phyloP scores from a whole-genome alignment of 2,329 filamentous ascomycete genomes.

The Colletotrichum sp. region DNA sequence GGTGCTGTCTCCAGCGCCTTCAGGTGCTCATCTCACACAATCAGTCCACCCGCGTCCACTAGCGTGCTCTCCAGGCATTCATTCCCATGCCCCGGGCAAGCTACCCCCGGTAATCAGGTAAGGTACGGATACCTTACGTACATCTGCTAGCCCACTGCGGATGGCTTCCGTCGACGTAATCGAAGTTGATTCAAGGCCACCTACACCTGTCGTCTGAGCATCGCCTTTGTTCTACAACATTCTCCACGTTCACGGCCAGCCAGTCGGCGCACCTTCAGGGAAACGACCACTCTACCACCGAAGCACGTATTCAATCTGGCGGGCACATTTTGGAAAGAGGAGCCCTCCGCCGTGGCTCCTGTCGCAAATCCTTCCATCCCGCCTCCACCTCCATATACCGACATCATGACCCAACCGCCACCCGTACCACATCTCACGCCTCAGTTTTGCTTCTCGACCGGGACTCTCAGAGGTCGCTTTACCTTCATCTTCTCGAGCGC shows the following conservation, averaged over 20 bases:
- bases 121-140: background rate
- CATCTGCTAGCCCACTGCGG: background rate
- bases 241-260: background rate
- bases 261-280: background rate
- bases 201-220: background rate
- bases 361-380: constrained; percentile 34
- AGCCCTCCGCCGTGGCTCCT: constrained; percentile 41
- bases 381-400: constrained; percentile 30
- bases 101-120: background rate
- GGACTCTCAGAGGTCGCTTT: constrained; percentile 67
- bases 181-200: background rate
- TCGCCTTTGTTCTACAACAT: background rate
- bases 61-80: background rate
- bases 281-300: background rate
- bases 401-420: constrained; percentile 53
- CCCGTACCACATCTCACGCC: constrained; percentile 63
- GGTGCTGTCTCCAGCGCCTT: background rate
- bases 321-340: constrained; percentile 52
- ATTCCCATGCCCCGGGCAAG: background rate
- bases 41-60: background rate
- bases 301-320: constrained; percentile 45
- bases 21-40: background rate
- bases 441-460: constrained; percentile 79
- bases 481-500: background rate
- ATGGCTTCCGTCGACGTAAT: background rate